A percentile compares a stretch with the other conserved stretches of the same genome.
Conservation (phyloP, 306 rosid species). For the Cucumis hystrix region DNA sequence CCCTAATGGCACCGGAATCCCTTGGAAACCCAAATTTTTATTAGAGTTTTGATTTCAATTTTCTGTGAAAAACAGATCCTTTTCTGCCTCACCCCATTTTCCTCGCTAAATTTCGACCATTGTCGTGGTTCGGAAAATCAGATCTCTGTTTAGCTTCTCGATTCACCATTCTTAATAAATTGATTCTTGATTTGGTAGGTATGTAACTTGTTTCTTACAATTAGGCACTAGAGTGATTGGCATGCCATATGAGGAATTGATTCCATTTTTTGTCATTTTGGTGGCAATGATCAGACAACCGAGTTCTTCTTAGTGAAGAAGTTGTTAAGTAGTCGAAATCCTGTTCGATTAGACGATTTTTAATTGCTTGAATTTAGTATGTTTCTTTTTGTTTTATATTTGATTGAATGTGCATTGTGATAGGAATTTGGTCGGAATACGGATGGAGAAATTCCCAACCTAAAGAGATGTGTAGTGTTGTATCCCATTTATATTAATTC, state of each 20-base stretch:
- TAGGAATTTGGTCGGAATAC: conserved; percentile 22
- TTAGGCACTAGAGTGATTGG: neutral
- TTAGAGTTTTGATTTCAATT: neutral
- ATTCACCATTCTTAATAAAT: neutral
- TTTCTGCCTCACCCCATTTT: neutral
- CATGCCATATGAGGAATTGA: neutral
- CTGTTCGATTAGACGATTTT: neutral
- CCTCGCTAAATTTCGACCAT: neutral
- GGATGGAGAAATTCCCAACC: conserved; percentile 43
- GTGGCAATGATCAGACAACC: neutral
- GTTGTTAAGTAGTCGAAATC: neutral
- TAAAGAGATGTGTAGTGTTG: conserved; percentile 64
- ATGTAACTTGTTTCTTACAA: too few species aligned
- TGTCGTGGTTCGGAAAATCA: neutral
- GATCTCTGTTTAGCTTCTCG: neutral
- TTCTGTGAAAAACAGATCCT: too few species aligned
- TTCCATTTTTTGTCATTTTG: neutral
- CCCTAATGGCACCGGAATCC: too few species aligned
- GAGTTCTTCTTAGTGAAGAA: neutral
- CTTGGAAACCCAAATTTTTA: too few species aligned
- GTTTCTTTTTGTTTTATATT: neutral
- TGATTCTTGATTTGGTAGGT: neutral
- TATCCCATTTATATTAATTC: conserved; percentile 84
- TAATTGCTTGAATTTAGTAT: neutral
- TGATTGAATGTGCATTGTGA: neutral